Base-by-base conservation (phyloP, 352 stramenopile genomes). In the Globisporangium ultimum region DNA sequence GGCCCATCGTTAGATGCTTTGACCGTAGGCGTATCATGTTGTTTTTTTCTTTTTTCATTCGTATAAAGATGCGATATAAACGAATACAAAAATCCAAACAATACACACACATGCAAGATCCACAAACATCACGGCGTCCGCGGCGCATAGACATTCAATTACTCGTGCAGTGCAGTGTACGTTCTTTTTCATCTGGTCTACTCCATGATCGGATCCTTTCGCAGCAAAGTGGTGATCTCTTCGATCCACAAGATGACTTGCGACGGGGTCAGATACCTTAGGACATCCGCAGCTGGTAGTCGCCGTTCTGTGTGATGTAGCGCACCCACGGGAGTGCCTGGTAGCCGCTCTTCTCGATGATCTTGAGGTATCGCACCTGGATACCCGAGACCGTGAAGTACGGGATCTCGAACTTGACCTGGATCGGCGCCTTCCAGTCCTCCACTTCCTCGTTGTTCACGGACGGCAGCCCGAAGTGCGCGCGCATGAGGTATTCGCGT, bases 321-420 rank as follows among this genome's bases (percentile, higher is more conserved):
- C 95, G 87, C 53, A 99, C 98, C 98, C 98, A 99, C 54, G 97
- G 97, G 56, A 99, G 78, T 48, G 98, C 97, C 74, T 99, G 93
- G 84, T 99, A 99, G 34, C 97, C 97, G 72, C 89, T 98, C 77
- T 98, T 99, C 81, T 99, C 98, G 73, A 99, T 99, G 73, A 99
- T 99, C 86, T 99, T 99, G 55, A 99, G 86, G 86, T 99, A 99
- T 48, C 98, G 93, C 55, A 99, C 98, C 71, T 99, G 96, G 64
- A 99, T 98, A 28, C 97, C 96, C 56, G 90, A 98, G 43, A 98
- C 95, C 34, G 91, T 98, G 60, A 98, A 98, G 73, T 97, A 97
- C 34, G 91, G 91, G 57, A 98, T 97, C 73, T 98, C 96, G 74
- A 99, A 99, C 68, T 98, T 98, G 57, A 99, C 93, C 32, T 91